Conservation (phyloP, 768 basidiomycete genomes). For the Dentipellis sp. region DNA sequence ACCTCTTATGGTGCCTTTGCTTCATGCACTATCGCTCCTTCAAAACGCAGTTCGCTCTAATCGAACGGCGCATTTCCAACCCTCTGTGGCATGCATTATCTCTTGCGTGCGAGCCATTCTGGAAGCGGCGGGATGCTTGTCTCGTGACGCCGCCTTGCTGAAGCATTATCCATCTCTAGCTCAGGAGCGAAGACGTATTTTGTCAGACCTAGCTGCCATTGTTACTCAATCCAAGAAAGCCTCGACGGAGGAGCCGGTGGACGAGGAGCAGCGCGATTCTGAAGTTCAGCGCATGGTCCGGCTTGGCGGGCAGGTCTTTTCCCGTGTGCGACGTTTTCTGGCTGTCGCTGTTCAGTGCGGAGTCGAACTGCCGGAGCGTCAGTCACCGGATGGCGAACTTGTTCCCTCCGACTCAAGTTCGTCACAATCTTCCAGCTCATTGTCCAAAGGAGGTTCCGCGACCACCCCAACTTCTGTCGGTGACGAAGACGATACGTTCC, state of each 20-base stretch:
- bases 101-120: conserved; percentile 87
- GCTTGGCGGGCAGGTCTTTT: conserved; percentile 73
- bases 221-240: conserved; percentile 73
- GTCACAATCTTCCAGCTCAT: conserved; percentile 7
- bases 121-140: conserved; percentile 72
- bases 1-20: conserved; percentile 72
- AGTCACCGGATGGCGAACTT: conserved; percentile 7
- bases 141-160: conserved; percentile 71
- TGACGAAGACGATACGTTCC: conserved; percentile 12
- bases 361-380: conserved; percentile 43
- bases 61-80: conserved; percentile 79
- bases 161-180: conserved; percentile 56
- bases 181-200: conserved; percentile 72
- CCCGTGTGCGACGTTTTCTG: conserved; percentile 72
- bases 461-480: conserved; percentile 1
- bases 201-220: conserved; percentile 72
- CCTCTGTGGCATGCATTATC: conserved; percentile 90
- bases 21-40: conserved; percentile 78
- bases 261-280: conserved; percentile 37
- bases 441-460: conserved; percentile 1
- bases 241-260: conserved; percentile 35
- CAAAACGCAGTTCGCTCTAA: conserved; percentile 78
- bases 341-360: conserved; percentile 69
- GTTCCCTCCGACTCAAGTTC: conserved; percentile 11
- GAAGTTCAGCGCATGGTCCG: conserved; percentile 76